phyloP scores from a whole-genome alignment of 2,329 filamentous ascomycete species.

The Neofusicoccum sp. region DNA sequence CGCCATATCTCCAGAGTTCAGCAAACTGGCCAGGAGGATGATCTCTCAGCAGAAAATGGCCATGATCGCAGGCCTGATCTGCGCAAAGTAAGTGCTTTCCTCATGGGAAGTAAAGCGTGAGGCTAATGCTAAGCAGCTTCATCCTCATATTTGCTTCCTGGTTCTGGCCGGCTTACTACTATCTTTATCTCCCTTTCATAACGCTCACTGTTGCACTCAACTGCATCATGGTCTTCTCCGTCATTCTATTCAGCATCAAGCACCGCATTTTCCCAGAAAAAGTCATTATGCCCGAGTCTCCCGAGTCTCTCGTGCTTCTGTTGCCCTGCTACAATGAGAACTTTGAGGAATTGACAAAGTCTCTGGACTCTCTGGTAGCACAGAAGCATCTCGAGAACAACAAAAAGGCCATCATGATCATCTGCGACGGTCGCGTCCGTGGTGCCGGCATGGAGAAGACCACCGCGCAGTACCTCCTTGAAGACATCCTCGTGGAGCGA shows the following conservation, averaged over 20 bases:
- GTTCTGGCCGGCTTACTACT: conserved; percentile 32
- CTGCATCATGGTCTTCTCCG: conserved; percentile 47
- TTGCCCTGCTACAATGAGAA: conserved; percentile 54
- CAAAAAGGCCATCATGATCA: conserved; percentile 46
- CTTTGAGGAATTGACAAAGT: conserved; percentile 43
- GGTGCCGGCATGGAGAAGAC: conserved; percentile 50
- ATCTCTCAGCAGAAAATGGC: not conserved
- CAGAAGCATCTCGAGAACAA: conserved; percentile 46
- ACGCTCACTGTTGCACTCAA: conserved; percentile 33
- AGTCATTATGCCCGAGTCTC: conserved; percentile 24
- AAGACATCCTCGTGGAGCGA: conserved; percentile 45
- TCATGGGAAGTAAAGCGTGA: no score
- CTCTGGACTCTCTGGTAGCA: conserved; percentile 47
- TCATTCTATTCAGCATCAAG: conserved; percentile 24
- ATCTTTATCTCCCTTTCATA: conserved; percentile 47
- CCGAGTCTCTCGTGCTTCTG: conserved; percentile 47
- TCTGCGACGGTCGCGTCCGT: conserved; percentile 50
- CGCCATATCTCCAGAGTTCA: not conserved
- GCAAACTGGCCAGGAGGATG: conserved; percentile 1
- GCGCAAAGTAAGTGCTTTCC: conserved; percentile 14
- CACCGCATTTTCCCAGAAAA: conserved; percentile 34
- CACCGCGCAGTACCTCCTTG: conserved; percentile 47
- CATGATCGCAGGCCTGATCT: not conserved
- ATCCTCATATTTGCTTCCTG: conserved; percentile 21
- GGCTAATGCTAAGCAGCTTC: conserved; percentile 8